phyloP scores from a whole-genome alignment of 2,329 filamentous ascomycete genomes.

The Paradendryphiella salina region DNA sequence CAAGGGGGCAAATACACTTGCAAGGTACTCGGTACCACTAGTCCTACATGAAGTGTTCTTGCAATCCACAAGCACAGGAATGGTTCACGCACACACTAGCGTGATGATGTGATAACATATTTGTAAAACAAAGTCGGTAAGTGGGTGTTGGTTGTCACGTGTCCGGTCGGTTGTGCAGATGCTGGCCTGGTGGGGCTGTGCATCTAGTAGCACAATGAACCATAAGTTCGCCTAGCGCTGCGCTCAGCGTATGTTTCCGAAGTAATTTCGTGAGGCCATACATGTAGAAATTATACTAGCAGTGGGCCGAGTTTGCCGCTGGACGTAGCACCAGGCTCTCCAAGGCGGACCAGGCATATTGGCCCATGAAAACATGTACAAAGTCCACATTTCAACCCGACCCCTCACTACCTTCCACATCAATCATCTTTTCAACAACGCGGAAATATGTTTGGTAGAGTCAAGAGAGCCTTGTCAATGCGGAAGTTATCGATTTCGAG shows the following conservation, averaged over 20 bases:
- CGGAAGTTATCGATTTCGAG: conserved; percentile 16
- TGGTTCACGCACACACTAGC: conserved; percentile 2
- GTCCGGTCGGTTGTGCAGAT: too few species aligned
- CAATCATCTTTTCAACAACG: conserved; percentile 4
- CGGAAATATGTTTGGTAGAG: conserved; percentile 15
- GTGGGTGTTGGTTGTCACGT: background rate
- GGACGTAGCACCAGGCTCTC: too few species aligned
- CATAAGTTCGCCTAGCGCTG: too few species aligned
- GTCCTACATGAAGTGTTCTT: background rate
- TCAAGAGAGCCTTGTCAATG: conserved; percentile 23
- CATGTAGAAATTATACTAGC: too few species aligned
- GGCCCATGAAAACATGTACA: too few species aligned
- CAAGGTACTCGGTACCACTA: conserved; percentile 1
- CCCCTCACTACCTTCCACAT: conserved; percentile 1
- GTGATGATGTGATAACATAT: background rate
- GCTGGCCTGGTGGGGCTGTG: too few species aligned
- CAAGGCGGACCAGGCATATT: too few species aligned
- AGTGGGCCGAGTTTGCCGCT: too few species aligned
- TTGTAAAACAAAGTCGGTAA: background rate
- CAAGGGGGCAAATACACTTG: background rate
- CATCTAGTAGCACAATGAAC: too few species aligned
- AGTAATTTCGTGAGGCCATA: too few species aligned
- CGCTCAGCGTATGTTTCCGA: too few species aligned
- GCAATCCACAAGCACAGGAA: background rate
- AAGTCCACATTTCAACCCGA: background rate